These are phyloP conservation scores for Candida ficus DNA, from an alignment of 805 yeast genomes.

Conservation along the genomic window DNA sequence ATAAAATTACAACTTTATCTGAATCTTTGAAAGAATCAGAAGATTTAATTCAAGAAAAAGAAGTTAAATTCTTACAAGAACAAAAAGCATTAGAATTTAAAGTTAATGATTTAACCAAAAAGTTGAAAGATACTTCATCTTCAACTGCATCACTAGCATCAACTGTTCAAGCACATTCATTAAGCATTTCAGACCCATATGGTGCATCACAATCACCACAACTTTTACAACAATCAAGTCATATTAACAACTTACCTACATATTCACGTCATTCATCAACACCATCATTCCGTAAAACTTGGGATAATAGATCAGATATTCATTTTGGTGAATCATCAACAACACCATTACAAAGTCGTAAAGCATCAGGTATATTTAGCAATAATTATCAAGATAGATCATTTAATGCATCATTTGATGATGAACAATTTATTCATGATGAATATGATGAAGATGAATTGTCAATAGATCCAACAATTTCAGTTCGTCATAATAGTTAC, in stretches of 20 bases:
- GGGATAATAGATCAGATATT: conserved; percentile 27
- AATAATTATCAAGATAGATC: conserved; percentile 6
- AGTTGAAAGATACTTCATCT: conserved; percentile 10
- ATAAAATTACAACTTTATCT: conserved; percentile 18
- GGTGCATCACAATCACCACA: conserved; percentile 1
- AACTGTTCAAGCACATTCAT: conserved; percentile 14
- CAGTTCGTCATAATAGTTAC: not conserved
- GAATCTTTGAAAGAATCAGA: conserved; percentile 25
- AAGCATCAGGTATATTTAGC: conserved; percentile 13
- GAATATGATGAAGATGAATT: conserved; percentile 10
- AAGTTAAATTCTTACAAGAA: conserved; percentile 14
- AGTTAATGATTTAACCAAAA: conserved; percentile 16
- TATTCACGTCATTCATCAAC: conserved; percentile 16
- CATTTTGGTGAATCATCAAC: conserved; percentile 44
- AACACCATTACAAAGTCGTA: conserved; percentile 35
- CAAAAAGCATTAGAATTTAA: conserved; percentile 16
- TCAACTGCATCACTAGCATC: not conserved
- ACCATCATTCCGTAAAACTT: conserved; percentile 17
- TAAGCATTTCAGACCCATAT: conserved; percentile 8
- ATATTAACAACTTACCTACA: not conserved
- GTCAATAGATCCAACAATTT: conserved; percentile 2
- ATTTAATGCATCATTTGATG: conserved; percentile 8
- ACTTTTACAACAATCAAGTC: not conserved
- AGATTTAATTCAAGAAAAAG: conserved; percentile 18
- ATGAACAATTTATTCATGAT: conserved; percentile 8